Evolutionary conservation across 2,329 filamentous ascomycete genomes (phyloP).

Genomic region (Neodidymelliopsis sp.): DNA sequence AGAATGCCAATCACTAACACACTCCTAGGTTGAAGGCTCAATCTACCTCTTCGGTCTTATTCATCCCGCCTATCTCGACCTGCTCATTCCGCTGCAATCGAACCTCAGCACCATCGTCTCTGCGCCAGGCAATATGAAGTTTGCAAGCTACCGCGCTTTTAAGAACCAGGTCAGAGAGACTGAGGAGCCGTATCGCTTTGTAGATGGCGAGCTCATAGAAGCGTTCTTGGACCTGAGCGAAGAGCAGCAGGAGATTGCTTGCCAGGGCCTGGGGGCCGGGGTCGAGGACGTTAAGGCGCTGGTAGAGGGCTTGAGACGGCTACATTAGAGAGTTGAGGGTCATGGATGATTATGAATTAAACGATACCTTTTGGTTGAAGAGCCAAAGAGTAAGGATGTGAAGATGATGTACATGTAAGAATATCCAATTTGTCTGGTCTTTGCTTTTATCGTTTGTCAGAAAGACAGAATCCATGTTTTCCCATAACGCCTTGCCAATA

Average conservation of each 20-base stretch:
- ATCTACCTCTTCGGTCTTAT: slow-evolving; percentile 91
- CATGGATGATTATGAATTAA: too few species aligned
- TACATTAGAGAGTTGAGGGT: slow-evolving; percentile 42
- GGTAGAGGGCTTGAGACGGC: slow-evolving; percentile 63
- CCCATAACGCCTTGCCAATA: too few species aligned
- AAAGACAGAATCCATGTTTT: too few species aligned
- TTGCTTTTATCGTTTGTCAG: too few species aligned
- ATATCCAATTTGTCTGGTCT: too few species aligned
- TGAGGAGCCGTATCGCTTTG: slow-evolving; percentile 82
- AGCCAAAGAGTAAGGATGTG: too few species aligned
- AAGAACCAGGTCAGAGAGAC: slow-evolving; percentile 73
- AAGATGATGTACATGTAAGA: too few species aligned
- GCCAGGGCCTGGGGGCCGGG: slow-evolving; percentile 62
- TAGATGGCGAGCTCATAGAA: slow-evolving; percentile 92
- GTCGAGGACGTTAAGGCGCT: slow-evolving; percentile 65
- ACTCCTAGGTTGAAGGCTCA: slow-evolving; percentile 78
- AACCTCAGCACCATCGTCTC: slow-evolving; percentile 71
- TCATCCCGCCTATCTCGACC: slow-evolving; percentile 72
- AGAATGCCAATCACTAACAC: slow-evolving; percentile 19
- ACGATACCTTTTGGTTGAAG: too few species aligned
- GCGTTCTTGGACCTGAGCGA: slow-evolving; percentile 77
- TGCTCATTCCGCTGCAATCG: slow-evolving; percentile 82
- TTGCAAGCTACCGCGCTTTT: slow-evolving; percentile 83
- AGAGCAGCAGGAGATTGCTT: slow-evolving; percentile 62
- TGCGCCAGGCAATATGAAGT: slow-evolving; percentile 76